These are phyloP conservation scores for Colletotrichum musae DNA, from an alignment of 2,329 filamentous ascomycete species.

Conservation along the genomic window DNA sequence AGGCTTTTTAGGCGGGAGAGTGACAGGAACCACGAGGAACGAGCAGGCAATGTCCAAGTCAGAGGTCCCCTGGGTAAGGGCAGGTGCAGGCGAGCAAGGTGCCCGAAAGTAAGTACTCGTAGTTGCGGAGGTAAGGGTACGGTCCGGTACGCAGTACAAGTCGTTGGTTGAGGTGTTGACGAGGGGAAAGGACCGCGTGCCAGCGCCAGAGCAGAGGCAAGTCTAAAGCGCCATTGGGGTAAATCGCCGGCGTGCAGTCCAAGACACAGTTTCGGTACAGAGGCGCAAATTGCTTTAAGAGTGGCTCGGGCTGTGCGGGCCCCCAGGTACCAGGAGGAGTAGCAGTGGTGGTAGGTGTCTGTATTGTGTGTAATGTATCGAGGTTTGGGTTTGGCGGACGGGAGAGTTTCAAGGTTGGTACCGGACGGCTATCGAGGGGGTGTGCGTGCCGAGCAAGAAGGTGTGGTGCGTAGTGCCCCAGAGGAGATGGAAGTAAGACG, in stretches of 20 bases:
- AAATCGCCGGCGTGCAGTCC: constrained; percentile 37
- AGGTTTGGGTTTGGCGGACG: constrained; percentile 30
- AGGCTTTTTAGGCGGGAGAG: constrained; percentile 2
- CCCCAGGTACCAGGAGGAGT: constrained; percentile 24
- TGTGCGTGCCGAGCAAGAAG: background rate
- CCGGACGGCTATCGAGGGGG: constrained; percentile 25
- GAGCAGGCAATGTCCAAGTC: constrained; percentile 18
- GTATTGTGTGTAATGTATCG: constrained; percentile 16
- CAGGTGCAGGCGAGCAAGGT: background rate
- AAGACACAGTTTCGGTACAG: constrained; percentile 40
- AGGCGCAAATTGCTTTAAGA: constrained; percentile 39
- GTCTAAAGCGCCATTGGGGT: constrained; percentile 40
- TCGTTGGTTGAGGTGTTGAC: constrained; percentile 2
- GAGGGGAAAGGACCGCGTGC: constrained; percentile 35
- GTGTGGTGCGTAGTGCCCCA: background rate
- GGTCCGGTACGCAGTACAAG: no score
- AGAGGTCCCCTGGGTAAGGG: constrained; percentile 16
- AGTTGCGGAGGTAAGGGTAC: no score
- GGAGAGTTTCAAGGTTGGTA: constrained; percentile 37
- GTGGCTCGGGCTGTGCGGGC: constrained; percentile 38
- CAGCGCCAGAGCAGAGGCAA: constrained; percentile 25
- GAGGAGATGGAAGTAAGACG: constrained; percentile 5
- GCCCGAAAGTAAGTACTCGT: background rate
- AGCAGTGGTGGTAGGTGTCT: no score
- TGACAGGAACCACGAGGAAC: constrained; percentile 21